Base-by-base conservation (phyloP, 208 protist genomes). In the Acanthamoeba divionensis region DNA sequence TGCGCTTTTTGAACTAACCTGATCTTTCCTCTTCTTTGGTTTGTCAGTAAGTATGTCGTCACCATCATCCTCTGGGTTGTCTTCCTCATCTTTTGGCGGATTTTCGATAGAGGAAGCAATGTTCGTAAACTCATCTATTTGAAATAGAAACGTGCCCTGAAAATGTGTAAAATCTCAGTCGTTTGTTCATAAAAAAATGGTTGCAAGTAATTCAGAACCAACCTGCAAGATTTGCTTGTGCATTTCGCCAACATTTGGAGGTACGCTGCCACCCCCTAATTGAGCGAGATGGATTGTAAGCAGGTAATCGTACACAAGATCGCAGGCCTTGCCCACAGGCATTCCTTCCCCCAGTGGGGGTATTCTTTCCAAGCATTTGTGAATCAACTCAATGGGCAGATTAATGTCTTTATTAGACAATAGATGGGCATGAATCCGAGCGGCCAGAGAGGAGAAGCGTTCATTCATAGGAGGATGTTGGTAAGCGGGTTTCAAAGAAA, bases 51-150 rank as follows among this genome's bases (percentile, higher is more conserved):
- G 3, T 24, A 38, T 44, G 47, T 88, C 31, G 52, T 60, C 52
- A 18, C 52, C 52, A 18, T 88, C 80, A 29, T 69, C 80, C 12
- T 88, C 80, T 36, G 66, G 57, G 57, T 88, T 62, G 44, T 69
- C 31, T 9, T 79, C 75, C 1, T 3, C 75, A 31, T 60, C 80
- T 10, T 47, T 36, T 4, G 41, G 57, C 57, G 71, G 3, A 26
- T 88, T 83, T 33, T 88, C 80, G 21, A 88, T 69, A 9, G 80
- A 47, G 18, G 31, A 24, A 13, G 66, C 57, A 4, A 88, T 65
- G 18, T 69, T 69, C 1, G 71, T 62, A n/a, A 88, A 54, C 45
- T 88, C 80, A 33, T 88, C 80, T 15, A 88, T 54, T 52, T 88
- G 80, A 2, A 88, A 44, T 8, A 88, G 24, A 12, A 47, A 21